Percentiles rank a stretch among this genome's conserved stretches.
phyloP scores from a whole-genome alignment of 495 filamentous ascomycete species.

The Xylaria nigripes region DNA sequence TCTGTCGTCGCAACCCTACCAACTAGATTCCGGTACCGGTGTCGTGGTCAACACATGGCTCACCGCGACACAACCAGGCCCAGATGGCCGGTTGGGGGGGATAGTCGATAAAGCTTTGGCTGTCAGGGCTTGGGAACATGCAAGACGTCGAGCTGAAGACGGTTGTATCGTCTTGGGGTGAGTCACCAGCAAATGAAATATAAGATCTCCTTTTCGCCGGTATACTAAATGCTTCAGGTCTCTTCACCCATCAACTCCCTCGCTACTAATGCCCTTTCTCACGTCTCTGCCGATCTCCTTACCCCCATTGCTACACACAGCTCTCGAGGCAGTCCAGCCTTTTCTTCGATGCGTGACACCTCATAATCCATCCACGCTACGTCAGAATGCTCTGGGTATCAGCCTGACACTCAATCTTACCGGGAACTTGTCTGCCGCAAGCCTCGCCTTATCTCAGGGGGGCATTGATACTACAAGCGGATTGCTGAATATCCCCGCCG shows the following conservation, averaged over 20 bases:
- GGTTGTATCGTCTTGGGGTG: slow-evolving; percentile 87
- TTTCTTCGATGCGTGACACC: slow-evolving; percentile 84
- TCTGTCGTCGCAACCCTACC: slow-evolving; percentile 68
- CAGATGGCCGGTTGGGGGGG: slow-evolving; percentile 61
- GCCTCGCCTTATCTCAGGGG: slow-evolving; percentile 71
- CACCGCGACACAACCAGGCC: slow-evolving; percentile 58
- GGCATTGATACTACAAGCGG: slow-evolving; percentile 81
- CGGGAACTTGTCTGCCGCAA: slow-evolving; percentile 67
- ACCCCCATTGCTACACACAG: slow-evolving; percentile 63
- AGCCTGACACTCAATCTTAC: slow-evolving; percentile 72
- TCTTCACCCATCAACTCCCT: slow-evolving; percentile 81
- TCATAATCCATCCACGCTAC: slow-evolving; percentile 74
- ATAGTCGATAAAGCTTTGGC: slow-evolving; percentile 74
- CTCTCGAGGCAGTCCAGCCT: slow-evolving; percentile 69
- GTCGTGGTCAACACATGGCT: slow-evolving; percentile 94
- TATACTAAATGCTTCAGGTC: slow-evolving; percentile 47
- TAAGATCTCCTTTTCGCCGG: slow-evolving; percentile 15
- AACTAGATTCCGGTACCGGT: slow-evolving; percentile 83
- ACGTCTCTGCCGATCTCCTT: slow-evolving; percentile 68
- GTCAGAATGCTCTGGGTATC: slow-evolving; percentile 72
- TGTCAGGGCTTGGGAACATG: slow-evolving; percentile 91
- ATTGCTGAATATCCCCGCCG: slow-evolving; percentile 68
- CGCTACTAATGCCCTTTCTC: slow-evolving; percentile 72
- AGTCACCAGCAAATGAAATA: slow-evolving; percentile 3
- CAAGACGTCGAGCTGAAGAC: slow-evolving; percentile 87